These are phyloP conservation scores for Lachnellula suecica DNA, from an alignment of 2,329 filamentous ascomycete genomes.

Conservation along the genomic window DNA sequence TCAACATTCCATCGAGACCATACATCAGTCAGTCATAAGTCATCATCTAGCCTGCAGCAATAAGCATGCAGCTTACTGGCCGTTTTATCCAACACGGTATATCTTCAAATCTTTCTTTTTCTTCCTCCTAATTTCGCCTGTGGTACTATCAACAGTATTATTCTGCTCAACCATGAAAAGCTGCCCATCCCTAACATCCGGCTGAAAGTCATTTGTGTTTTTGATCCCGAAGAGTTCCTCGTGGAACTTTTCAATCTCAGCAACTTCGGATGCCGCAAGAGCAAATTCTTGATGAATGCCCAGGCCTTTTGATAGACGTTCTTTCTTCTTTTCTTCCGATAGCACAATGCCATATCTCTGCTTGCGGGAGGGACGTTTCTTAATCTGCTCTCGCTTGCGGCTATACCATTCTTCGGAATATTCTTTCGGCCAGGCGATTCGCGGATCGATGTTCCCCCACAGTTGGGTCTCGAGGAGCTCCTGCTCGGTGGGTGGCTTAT, in stretches of 20 bases:
- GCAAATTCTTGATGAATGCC: too few species aligned
- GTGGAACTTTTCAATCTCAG: slow-evolving; percentile 3
- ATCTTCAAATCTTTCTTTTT: slow-evolving; percentile 9
- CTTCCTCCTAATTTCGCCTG: slow-evolving; percentile 12
- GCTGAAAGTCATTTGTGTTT: slow-evolving; percentile 8
- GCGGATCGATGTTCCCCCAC: slow-evolving; percentile 51
- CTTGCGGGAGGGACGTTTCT: slow-evolving; percentile 36
- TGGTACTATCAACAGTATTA: background rate
- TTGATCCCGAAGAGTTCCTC: slow-evolving; percentile 17
- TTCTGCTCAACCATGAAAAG: slow-evolving; percentile 15
- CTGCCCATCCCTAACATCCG: slow-evolving; percentile 6
- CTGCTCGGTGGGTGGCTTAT: background rate
- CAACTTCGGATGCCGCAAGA: too few species aligned
- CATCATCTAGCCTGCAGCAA: too few species aligned
- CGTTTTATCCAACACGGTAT: background rate
- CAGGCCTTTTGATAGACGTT: too few species aligned
- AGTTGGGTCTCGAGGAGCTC: slow-evolving; percentile 29
- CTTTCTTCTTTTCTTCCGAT: slow-evolving; percentile 14
- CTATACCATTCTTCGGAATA: slow-evolving; percentile 46
- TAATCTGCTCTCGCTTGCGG: slow-evolving; percentile 50
- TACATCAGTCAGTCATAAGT: too few species aligned
- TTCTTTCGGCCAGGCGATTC: slow-evolving; percentile 45
- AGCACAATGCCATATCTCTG: slow-evolving; percentile 41
- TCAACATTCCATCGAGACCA: too few species aligned
- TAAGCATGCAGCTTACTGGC: background rate